A percentile compares a stretch with the other conserved stretches of the same genome.
Evolutionary conservation across 306 rosid genomes (phyloP).

Genomic region (Citrullus colocynthis): DNA sequence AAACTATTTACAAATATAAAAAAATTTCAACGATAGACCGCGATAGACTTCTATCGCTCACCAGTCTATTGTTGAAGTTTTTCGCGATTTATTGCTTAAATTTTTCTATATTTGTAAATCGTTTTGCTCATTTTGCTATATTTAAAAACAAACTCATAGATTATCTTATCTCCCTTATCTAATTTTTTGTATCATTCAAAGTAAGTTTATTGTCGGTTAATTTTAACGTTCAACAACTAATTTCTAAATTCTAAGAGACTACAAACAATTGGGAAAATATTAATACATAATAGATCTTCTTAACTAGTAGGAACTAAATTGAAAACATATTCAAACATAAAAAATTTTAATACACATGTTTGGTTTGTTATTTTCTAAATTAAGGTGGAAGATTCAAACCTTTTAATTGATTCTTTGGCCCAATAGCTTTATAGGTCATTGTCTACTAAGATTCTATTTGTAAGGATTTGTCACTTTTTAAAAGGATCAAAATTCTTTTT

Average conservation of each 20-base stretch:
- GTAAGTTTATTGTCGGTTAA: not conserved
- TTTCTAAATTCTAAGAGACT: too few species aligned
- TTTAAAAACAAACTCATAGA: too few species aligned
- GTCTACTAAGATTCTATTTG: not conserved
- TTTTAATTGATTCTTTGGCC: not conserved
- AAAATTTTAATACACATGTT: not conserved
- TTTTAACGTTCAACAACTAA: not conserved
- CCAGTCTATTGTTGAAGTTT: too few species aligned
- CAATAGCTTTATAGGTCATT: not conserved
- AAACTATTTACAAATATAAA: too few species aligned
- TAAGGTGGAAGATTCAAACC: not conserved
- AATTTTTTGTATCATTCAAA: not conserved
- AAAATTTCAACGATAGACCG: too few species aligned
- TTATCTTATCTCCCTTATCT: not conserved
- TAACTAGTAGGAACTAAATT: too few species aligned
- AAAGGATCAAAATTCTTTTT: not conserved
- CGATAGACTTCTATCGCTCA: too few species aligned
- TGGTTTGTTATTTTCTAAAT: not conserved
- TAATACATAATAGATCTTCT: too few species aligned
- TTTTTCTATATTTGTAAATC: too few species aligned
- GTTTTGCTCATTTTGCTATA: too few species aligned
- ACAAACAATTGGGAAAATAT: too few species aligned
- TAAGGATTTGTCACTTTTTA: not conserved
- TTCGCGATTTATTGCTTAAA: too few species aligned
- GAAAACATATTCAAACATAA: not conserved